Conservation (phyloP, 768 basidiomycete genomes). For the Solioccasus polychromus region DNA sequence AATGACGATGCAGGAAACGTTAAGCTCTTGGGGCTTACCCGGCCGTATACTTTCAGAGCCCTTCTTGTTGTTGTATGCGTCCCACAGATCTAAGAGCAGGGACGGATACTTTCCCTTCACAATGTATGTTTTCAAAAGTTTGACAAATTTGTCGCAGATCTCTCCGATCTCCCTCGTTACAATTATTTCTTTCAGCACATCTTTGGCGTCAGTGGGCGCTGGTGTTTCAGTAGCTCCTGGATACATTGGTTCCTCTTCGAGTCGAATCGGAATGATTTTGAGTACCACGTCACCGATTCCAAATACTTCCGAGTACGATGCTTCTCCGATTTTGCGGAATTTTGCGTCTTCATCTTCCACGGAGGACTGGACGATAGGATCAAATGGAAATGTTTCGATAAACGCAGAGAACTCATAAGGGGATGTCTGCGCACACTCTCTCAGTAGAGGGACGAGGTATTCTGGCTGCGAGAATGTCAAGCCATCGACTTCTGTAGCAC, state of each 20-base stretch:
- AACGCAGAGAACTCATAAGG: slow-evolving; percentile 81
- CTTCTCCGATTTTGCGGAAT: slow-evolving; percentile 92
- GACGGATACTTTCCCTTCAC: slow-evolving; percentile 86
- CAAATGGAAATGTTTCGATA: slow-evolving; percentile 76
- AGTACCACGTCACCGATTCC: slow-evolving; percentile 86
- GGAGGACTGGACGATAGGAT: slow-evolving; percentile 53
- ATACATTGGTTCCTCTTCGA: slow-evolving; percentile 36
- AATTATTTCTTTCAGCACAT: slow-evolving; percentile 78
- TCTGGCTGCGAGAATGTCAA: slow-evolving; percentile 43
- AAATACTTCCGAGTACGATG: slow-evolving; percentile 95
- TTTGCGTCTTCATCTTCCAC: slow-evolving; percentile 28
- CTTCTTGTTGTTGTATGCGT: slow-evolving; percentile 70
- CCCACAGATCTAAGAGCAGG: slow-evolving; percentile 79
- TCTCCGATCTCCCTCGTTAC: slow-evolving; percentile 77
- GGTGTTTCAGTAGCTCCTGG: slow-evolving; percentile 53
- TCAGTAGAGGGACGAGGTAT: slow-evolving; percentile 62
- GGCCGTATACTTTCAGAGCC: slow-evolving; percentile 86
- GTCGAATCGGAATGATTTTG: slow-evolving; percentile 79
- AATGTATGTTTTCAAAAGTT: slow-evolving; percentile 78
- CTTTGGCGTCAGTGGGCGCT: slow-evolving; percentile 66
- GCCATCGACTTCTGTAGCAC: slow-evolving; percentile 46
- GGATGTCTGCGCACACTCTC: slow-evolving; percentile 66
- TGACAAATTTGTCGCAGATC: slow-evolving; percentile 74
- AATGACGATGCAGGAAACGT: slow-evolving; percentile 1
- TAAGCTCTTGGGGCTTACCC: slow-evolving; percentile 44